A percentile compares a stretch with the other conserved stretches of the same genome.
phyloP scores from a whole-genome alignment of 2,329 filamentous ascomycete genomes.

The Plenodomus tracheiphilus region DNA sequence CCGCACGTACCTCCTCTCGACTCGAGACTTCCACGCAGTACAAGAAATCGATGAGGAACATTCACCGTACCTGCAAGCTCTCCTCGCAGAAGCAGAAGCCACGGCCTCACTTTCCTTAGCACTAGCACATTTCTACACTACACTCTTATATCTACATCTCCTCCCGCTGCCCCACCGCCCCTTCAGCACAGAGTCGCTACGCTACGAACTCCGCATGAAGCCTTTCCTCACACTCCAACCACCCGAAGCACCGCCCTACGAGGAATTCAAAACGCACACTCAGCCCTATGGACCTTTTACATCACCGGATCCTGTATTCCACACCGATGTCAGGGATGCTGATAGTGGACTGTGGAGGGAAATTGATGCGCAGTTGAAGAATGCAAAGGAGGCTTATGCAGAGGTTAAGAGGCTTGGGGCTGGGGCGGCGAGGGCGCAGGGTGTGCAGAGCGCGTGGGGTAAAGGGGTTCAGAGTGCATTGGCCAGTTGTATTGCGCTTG shows the following conservation, averaged over 20 bases:
- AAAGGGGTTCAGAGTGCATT: conserved; percentile 37
- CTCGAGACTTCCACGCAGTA: conserved; percentile 6
- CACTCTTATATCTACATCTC: conserved; percentile 61
- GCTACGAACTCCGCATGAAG: conserved; percentile 85
- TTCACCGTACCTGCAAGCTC: conserved; percentile 23
- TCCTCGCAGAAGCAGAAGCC: conserved; percentile 31
- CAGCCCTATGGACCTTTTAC: conserved; percentile 37
- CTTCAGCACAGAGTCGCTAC: conserved; percentile 68
- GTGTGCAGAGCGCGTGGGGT: conserved; percentile 45
- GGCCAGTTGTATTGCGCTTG: conserved; percentile 39
- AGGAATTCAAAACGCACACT: conserved; percentile 56
- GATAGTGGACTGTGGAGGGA: conserved; percentile 24
- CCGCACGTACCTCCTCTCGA: conserved; percentile 1
- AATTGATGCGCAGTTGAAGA: conserved; percentile 32
- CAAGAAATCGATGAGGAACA: conserved; percentile 17
- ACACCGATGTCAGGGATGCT: conserved; percentile 7
- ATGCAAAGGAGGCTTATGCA: conserved; percentile 41
- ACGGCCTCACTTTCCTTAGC: conserved; percentile 35
- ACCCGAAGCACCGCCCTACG: conserved; percentile 67
- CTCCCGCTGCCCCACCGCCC: conserved; percentile 59
- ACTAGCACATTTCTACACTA: conserved; percentile 62
- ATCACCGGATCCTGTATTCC: conserved; percentile 10
- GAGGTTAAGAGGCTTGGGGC: conserved; percentile 44
- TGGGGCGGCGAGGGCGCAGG: conserved; percentile 35
- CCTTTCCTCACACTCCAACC: conserved; percentile 72